These are phyloP conservation scores for Calocybe gangraenosa DNA, from an alignment of 768 basidiomycete genomes.

Conservation along the genomic window DNA sequence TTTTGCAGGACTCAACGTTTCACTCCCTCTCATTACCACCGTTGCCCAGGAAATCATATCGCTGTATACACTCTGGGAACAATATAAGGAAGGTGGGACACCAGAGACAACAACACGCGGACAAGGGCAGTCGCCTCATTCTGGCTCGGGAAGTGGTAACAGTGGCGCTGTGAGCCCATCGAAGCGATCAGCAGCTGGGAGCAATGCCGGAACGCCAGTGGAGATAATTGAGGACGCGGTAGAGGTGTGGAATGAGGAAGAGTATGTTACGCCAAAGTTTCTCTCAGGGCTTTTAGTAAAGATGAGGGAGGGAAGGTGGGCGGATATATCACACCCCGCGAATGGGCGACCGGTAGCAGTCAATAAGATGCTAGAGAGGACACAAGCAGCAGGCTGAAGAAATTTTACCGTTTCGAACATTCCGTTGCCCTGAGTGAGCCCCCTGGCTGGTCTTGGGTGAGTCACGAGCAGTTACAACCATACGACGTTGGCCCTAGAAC, in stretches of 20 bases:
- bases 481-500: too few relatives aligned
- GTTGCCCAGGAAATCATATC: slow-evolving; percentile 90
- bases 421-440: too few relatives aligned
- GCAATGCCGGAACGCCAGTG: slow-evolving; percentile 27
- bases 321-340: slow-evolving; percentile 47
- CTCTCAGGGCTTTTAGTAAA: slow-evolving; percentile 52
- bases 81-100: slow-evolving; percentile 64
- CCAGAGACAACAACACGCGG: slow-evolving; percentile 28
- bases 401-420: too few relatives aligned
- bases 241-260: slow-evolving; percentile 21
- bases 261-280: slow-evolving; percentile 52
- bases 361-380: slow-evolving; percentile 72
- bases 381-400: slow-evolving; percentile 54
- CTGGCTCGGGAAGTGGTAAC: slow-evolving; percentile 13
- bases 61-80: slow-evolving; percentile 86
- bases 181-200: slow-evolving; percentile 23
- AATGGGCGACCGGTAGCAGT: slow-evolving; percentile 47
- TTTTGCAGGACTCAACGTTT: slow-evolving; percentile 83
- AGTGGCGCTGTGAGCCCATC: slow-evolving; percentile 19
- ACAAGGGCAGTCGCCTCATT: slow-evolving; percentile 24
- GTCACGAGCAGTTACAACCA: too few relatives aligned
- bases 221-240: slow-evolving; percentile 18
- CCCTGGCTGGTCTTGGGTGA: too few relatives aligned
- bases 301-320: slow-evolving; percentile 65
- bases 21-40: slow-evolving; percentile 72